Conservation (phyloP, 192 early-diverging fungal species). For the Coemansia sp. region DNA sequence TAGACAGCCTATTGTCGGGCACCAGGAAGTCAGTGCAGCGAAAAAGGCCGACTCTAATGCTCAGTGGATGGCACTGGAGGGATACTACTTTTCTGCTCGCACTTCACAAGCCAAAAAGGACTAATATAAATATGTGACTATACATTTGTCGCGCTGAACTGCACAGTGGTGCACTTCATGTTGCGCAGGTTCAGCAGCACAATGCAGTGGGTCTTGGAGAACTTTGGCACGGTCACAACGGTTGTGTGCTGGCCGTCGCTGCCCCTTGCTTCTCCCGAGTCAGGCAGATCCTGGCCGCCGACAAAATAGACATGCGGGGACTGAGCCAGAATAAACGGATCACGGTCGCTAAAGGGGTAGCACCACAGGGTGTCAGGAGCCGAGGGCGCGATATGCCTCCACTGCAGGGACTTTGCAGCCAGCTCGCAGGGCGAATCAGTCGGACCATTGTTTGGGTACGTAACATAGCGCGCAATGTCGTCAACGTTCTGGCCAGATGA, state of each 20-base stretch:
- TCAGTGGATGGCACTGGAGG: slow-evolving; percentile 52
- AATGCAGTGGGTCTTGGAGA: slow-evolving; percentile 65
- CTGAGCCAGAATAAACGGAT: slow-evolving; percentile 82
- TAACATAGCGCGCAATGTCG: slow-evolving; percentile 77
- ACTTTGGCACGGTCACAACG: slow-evolving; percentile 79
- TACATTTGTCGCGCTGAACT: not conserved
- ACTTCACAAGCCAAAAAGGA: not conserved
- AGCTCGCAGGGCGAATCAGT: slow-evolving; percentile 62
- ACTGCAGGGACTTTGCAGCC: slow-evolving; percentile 71
- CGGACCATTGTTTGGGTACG: slow-evolving; percentile 30
- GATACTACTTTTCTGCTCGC: slow-evolving; percentile 28
- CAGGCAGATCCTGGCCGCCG: slow-evolving; percentile 84
- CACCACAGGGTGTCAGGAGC: slow-evolving; percentile 96
- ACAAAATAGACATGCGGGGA: slow-evolving; percentile 88
- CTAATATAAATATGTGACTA: not conserved
- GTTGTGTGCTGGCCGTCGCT: slow-evolving; percentile 61
- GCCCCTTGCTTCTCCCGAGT: slow-evolving; percentile 53
- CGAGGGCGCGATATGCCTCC: slow-evolving; percentile 90
- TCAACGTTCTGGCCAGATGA: slow-evolving; percentile 88
- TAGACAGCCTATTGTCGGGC: slow-evolving; percentile 48
- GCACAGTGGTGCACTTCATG: slow-evolving; percentile 52
- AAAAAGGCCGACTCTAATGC: slow-evolving; percentile 40
- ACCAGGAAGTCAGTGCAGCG: slow-evolving; percentile 51
- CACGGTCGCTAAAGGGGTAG: slow-evolving; percentile 84
- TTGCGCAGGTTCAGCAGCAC: slow-evolving; percentile 82